Percentiles rank a stretch among this genome's conserved stretches.
phyloP scores from a whole-genome alignment of 164 flowering plant species.

The Vitis rupestris region DNA sequence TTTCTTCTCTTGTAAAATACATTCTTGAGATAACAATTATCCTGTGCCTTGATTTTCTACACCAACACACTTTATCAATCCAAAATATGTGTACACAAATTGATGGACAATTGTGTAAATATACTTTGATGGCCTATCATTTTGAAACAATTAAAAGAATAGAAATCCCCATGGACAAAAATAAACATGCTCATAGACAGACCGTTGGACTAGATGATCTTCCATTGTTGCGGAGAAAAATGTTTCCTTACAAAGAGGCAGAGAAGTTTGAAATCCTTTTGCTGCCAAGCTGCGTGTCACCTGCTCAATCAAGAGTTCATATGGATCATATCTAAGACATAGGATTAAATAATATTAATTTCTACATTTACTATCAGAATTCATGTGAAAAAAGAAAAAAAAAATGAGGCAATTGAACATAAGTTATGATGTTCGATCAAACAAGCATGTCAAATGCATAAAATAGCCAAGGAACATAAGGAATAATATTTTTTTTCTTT shows the following conservation, averaged over 20 bases:
- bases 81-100: too few species aligned
- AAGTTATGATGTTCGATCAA: neutral
- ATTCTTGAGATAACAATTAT: too few species aligned
- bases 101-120: too few species aligned
- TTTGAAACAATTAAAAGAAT: neutral
- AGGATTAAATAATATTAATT: neutral
- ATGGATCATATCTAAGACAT: neutral
- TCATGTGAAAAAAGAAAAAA: too few species aligned
- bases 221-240: slow-evolving; percentile 86
- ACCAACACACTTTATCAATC: too few species aligned
- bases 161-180: neutral
- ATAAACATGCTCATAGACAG: slow-evolving; percentile 13
- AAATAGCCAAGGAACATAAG: neutral
- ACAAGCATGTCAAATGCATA: neutral
- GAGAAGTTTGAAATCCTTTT: slow-evolving; percentile 79
- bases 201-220: slow-evolving; percentile 69
- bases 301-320: slow-evolving; percentile 34
- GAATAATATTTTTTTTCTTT: neutral
- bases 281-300: slow-evolving; percentile 94
- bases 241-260: slow-evolving; percentile 83
- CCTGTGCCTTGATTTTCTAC: too few species aligned
- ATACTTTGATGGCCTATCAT: neutral
- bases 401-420: too few species aligned
- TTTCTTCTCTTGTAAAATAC: too few species aligned
- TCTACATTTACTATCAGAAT: neutral